phyloP scores from a whole-genome alignment of 495 filamentous ascomycete species.

The Aspergillus egyptiacus region DNA sequence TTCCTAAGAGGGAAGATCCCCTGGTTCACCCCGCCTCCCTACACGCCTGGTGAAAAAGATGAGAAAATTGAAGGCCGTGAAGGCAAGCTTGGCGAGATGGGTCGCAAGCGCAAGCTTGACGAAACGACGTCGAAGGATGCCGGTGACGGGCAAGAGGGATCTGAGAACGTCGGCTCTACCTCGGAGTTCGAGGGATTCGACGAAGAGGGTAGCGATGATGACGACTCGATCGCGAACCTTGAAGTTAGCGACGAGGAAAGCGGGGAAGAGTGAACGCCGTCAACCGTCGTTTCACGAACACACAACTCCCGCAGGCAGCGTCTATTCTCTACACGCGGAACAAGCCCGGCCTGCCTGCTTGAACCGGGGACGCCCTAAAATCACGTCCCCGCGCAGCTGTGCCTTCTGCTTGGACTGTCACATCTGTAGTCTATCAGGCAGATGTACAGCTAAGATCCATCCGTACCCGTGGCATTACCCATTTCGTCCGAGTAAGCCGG shows the following conservation, averaged over 20 bases:
- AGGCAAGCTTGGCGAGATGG: slow-evolving; percentile 60
- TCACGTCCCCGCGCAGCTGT: not conserved
- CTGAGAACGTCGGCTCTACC: slow-evolving; percentile 24
- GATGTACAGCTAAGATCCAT: not conserved
- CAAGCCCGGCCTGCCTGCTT: not conserved
- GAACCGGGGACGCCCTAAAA: not conserved
- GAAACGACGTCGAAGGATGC: slow-evolving; percentile 31
- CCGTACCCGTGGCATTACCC: slow-evolving; percentile 3
- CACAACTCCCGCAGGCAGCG: not conserved
- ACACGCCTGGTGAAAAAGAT: slow-evolving; percentile 46
- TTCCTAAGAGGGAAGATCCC: slow-evolving; percentile 92
- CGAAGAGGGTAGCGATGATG: slow-evolving; percentile 27
- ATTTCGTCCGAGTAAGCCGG: slow-evolving; percentile 7
- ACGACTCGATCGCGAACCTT: slow-evolving; percentile 41
- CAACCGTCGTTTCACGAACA: not conserved
- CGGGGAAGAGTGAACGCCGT: slow-evolving; percentile 32
- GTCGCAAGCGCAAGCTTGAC: slow-evolving; percentile 48
- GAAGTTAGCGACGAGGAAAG: slow-evolving; percentile 42
- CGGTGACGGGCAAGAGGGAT: slow-evolving; percentile 17
- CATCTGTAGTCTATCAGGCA: slow-evolving; percentile 1
- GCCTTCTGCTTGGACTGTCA: not conserved
- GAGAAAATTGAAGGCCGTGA: slow-evolving; percentile 53
- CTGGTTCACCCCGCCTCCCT: slow-evolving; percentile 85
- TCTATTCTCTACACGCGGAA: not conserved
- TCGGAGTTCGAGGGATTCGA: slow-evolving; percentile 39